A percentile compares a stretch with the other conserved stretches of the same genome.
Conservation (phyloP, 176 grass and related monocot species). For the Canna indica region DNA sequence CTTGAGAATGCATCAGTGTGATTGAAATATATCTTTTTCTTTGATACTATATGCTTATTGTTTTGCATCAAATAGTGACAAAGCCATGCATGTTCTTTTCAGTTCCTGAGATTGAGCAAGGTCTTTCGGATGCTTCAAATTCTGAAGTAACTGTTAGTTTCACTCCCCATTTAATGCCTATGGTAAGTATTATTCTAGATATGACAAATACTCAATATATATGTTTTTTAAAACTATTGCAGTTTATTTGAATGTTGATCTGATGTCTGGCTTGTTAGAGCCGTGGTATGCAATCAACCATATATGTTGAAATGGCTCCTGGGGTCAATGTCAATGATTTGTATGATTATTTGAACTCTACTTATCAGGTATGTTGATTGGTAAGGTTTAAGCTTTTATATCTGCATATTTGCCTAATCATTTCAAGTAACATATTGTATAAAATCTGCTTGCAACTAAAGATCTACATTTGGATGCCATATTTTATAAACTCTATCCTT, state of each 20-base stretch:
- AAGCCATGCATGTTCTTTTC: not conserved
- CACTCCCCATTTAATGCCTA: slow-evolving; percentile 89
- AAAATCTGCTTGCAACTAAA: not conserved
- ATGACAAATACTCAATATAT: too few species aligned
- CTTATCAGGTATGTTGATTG: slow-evolving; percentile 56
- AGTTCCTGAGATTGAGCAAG: slow-evolving; percentile 99
- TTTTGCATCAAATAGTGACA: not conserved
- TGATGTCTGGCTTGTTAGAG: slow-evolving; percentile 38
- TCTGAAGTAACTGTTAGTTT: slow-evolving; percentile 94
- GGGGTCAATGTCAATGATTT: slow-evolving; percentile 66
- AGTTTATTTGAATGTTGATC: not conserved
- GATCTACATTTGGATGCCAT: too few species aligned
- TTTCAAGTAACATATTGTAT: not conserved
- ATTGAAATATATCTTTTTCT: not conserved
- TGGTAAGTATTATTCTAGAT: slow-evolving; percentile 44
- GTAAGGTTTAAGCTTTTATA: not conserved
- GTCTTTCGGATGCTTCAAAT: slow-evolving; percentile 65
- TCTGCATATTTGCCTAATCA: not conserved
- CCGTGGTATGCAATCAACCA: slow-evolving; percentile 95
- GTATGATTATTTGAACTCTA: slow-evolving; percentile 60
- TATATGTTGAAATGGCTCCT: slow-evolving; percentile 74
- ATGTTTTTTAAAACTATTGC: not conserved
- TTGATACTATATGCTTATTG: not conserved
- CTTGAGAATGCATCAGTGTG: not conserved
- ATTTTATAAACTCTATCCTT: too few species aligned